These are phyloP conservation scores for Colletotrichum chlorophyti DNA, from an alignment of 2,329 filamentous ascomycete genomes.

Conservation along the genomic window DNA sequence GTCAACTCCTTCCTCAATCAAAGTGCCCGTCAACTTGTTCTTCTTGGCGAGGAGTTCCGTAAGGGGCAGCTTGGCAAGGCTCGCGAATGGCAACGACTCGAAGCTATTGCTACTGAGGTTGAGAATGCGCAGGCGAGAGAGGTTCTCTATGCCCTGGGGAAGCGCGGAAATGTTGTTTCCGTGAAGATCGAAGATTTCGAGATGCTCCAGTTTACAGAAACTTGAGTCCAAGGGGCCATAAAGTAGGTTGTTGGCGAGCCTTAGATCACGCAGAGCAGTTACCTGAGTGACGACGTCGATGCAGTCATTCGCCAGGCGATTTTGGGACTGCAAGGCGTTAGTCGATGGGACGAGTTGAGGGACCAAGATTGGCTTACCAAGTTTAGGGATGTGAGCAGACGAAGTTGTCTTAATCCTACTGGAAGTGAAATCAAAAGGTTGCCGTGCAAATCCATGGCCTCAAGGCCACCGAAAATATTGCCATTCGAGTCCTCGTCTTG, in stretches of 20 bases:
- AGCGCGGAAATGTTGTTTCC: constrained; percentile 79
- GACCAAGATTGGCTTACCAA: constrained; percentile 61
- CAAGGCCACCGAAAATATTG: constrained; percentile 82
- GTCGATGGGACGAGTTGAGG: background rate
- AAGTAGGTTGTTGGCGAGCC: constrained; percentile 79
- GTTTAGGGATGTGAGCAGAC: constrained; percentile 81
- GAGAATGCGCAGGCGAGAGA: constrained; percentile 74
- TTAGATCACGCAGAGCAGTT: constrained; percentile 76
- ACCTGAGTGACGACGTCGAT: constrained; percentile 80
- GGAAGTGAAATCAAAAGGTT: constrained; percentile 79
- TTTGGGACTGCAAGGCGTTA: constrained; percentile 68
- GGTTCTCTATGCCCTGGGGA: constrained; percentile 69
- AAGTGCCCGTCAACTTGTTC: constrained; percentile 76
- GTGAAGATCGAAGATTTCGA: constrained; percentile 84
- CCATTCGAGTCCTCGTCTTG: constrained; percentile 72
- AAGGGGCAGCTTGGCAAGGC: constrained; percentile 71
- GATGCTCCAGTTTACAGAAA: constrained; percentile 68
- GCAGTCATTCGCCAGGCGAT: constrained; percentile 75
- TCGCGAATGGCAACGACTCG: constrained; percentile 72
- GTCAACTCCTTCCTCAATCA: constrained; percentile 70
- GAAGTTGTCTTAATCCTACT: constrained; percentile 75
- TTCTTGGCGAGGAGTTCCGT: constrained; percentile 77
- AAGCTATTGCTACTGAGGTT: constrained; percentile 84
- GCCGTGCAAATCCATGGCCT: constrained; percentile 84
- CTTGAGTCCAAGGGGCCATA: constrained; percentile 69